Conservation (phyloP, 345 rosid species). For the Pistacia vera region DNA sequence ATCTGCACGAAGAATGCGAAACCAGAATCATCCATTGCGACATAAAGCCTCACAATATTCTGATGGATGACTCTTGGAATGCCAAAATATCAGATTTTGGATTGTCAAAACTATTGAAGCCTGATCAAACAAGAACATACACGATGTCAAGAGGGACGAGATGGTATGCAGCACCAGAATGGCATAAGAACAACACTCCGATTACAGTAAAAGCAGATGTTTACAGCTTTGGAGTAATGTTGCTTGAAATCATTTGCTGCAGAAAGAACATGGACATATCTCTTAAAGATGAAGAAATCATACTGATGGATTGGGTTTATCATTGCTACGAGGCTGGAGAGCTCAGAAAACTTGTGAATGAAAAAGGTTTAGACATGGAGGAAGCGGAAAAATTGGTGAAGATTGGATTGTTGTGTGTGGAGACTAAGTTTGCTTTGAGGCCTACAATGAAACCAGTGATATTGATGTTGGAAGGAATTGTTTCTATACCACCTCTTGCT, state of each 20-base stretch:
- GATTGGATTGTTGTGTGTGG: not conserved
- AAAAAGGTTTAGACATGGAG: not conserved
- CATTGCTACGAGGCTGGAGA: slow-evolving; percentile 7
- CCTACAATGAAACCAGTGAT: slow-evolving; percentile 5
- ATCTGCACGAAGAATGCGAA: slow-evolving; percentile 20
- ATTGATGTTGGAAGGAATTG: not conserved
- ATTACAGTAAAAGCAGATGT: slow-evolving; percentile 17
- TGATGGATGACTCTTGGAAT: slow-evolving; percentile 1
- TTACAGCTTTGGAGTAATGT: not conserved
- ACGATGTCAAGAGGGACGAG: slow-evolving; percentile 8
- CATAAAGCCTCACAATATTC: slow-evolving; percentile 16
- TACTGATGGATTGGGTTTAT: slow-evolving; percentile 5
- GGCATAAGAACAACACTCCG: slow-evolving; percentile 2
- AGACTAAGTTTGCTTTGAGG: not conserved
- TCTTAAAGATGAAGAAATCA: not conserved
- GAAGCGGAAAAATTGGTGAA: slow-evolving; percentile 8
- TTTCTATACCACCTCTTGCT: not conserved
- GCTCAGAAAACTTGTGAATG: not conserved
- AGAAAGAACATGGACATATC: not conserved
- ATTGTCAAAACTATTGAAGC: slow-evolving; percentile 13
- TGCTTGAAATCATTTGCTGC: slow-evolving; percentile 10
- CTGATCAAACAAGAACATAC: slow-evolving; percentile 21
- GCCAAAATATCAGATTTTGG: slow-evolving; percentile 16
- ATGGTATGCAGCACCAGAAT: slow-evolving; percentile 10
- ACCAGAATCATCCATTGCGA: slow-evolving; percentile 22